These are phyloP conservation scores for Yamadazyma triangularis DNA, from an alignment of 1,139 yeast genomes.

Conservation along the genomic window DNA sequence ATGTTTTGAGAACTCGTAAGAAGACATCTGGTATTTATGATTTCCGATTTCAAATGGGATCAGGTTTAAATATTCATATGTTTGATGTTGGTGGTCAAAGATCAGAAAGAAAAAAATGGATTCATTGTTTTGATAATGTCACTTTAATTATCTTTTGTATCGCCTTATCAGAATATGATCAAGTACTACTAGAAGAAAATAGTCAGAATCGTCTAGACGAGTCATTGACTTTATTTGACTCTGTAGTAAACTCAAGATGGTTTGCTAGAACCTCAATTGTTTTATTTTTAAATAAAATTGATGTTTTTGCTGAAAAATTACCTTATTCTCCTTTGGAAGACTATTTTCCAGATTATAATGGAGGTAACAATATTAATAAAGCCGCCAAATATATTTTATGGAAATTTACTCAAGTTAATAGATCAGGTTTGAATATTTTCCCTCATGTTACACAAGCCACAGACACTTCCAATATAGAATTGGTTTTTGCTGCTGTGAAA, in stretches of 20 bases:
- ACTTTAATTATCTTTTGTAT: conserved; percentile 87
- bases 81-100: conserved; percentile 95
- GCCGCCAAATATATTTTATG: conserved; percentile 93
- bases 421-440: conserved; percentile 76
- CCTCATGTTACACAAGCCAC: conserved; percentile 96
- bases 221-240: conserved; percentile 78
- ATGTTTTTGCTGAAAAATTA: conserved; percentile 80
- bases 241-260: conserved; percentile 93
- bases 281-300: conserved; percentile 82
- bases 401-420: conserved; percentile 83
- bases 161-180: conserved; percentile 87
- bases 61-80: conserved; percentile 68
- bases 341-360: conserved; percentile 86
- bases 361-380: conserved; percentile 82
- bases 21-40: conserved; percentile 93
- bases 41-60: conserved; percentile 72
- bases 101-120: conserved; percentile 92
- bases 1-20: conserved; percentile 81
- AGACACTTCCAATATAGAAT: conserved; percentile 80
- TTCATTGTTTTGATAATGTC: conserved; percentile 91
- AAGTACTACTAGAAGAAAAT: conserved; percentile 74
- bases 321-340: conserved; percentile 78
- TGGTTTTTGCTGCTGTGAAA: conserved; percentile 88
- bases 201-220: conserved; percentile 81
- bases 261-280: conserved; percentile 83